phyloP scores from a whole-genome alignment of 345 rosid genomes.

The Hevea brasiliensis region DNA sequence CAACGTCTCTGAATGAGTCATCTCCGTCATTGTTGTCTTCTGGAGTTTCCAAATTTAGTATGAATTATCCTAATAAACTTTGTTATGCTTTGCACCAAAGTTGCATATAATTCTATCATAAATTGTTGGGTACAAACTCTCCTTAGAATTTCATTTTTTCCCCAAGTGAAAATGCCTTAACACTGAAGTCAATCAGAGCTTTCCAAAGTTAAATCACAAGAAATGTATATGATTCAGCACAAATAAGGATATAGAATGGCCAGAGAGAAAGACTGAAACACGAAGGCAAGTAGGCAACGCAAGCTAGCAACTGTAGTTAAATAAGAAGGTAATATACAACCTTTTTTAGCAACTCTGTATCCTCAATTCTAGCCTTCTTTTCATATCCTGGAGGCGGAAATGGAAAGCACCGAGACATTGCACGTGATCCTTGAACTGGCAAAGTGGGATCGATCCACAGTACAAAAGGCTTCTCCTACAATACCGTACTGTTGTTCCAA shows the following conservation, averaged over 20 bases:
- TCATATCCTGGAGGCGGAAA: slow-evolving; percentile 95
- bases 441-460: slow-evolving; percentile 36
- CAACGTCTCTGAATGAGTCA: no score
- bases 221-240: not conserved
- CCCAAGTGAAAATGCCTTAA: not conserved
- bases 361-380: slow-evolving; percentile 61
- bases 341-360: slow-evolving; percentile 57
- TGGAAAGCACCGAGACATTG: slow-evolving; percentile 97
- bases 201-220: slow-evolving; percentile 1
- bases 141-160: not conserved
- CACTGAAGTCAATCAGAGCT: not conserved
- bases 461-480: slow-evolving; percentile 29
- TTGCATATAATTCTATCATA: not conserved
- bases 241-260: not conserved
- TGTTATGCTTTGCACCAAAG: not conserved
- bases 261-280: slow-evolving; percentile 5
- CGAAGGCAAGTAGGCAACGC: not conserved
- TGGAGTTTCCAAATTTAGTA: not conserved
- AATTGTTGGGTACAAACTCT: not conserved
- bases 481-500: slow-evolving; percentile 48
- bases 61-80: not conserved
- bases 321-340: slow-evolving; percentile 24
- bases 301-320: slow-evolving; percentile 9
- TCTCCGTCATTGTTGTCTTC: not conserved
- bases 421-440: slow-evolving; percentile 30